A percentile compares a stretch with the other conserved stretches of the same genome.
phyloP scores from a whole-genome alignment of 2,329 filamentous ascomycete genomes.

The Fusarium haematococcum region DNA sequence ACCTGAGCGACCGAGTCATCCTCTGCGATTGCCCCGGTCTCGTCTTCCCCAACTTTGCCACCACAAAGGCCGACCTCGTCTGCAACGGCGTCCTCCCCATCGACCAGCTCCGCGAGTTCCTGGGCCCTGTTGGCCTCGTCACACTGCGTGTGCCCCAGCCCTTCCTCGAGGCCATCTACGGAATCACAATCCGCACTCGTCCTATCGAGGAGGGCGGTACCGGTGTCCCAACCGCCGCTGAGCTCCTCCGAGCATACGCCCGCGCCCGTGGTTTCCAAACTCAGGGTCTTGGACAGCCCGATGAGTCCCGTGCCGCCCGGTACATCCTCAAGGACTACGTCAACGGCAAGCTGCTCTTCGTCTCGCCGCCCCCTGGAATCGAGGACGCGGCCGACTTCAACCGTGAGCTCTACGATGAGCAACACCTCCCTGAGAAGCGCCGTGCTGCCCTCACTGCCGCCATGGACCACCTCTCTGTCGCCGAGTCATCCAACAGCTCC shows the following conservation, averaged over 20 bases:
- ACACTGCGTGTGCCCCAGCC: constrained; percentile 85
- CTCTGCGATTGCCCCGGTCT: constrained; percentile 98
- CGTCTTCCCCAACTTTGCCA: constrained; percentile 98
- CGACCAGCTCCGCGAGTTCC: constrained; percentile 94
- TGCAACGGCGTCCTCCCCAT: constrained; percentile 96
- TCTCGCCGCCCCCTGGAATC: constrained; percentile 83
- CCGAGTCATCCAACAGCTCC: constrained; percentile 43
- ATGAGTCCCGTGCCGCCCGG: constrained; percentile 91
- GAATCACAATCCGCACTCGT: constrained; percentile 85
- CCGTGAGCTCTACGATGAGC: constrained; percentile 84
- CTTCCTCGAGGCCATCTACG: constrained; percentile 94
- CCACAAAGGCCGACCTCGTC: constrained; percentile 94
- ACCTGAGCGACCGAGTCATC: constrained; percentile 88
- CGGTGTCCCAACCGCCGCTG: constrained; percentile 84
- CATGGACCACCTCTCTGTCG: constrained; percentile 59
- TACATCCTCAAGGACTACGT: constrained; percentile 97
- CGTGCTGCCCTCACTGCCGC: constrained; percentile 71
- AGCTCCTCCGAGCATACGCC: constrained; percentile 88
- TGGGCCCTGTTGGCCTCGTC: constrained; percentile 85
- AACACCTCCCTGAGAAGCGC: constrained; percentile 85
- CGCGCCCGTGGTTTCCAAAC: constrained; percentile 91
- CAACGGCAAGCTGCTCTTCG: constrained; percentile 93
- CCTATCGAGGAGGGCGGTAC: constrained; percentile 93
- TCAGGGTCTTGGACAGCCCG: constrained; percentile 88
- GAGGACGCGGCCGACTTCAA: constrained; percentile 86